A percentile compares a stretch with the other conserved stretches of the same genome.
Evolutionary conservation across 345 rosid genomes (phyloP).

Genomic region (Pistacia atlantica): DNA sequence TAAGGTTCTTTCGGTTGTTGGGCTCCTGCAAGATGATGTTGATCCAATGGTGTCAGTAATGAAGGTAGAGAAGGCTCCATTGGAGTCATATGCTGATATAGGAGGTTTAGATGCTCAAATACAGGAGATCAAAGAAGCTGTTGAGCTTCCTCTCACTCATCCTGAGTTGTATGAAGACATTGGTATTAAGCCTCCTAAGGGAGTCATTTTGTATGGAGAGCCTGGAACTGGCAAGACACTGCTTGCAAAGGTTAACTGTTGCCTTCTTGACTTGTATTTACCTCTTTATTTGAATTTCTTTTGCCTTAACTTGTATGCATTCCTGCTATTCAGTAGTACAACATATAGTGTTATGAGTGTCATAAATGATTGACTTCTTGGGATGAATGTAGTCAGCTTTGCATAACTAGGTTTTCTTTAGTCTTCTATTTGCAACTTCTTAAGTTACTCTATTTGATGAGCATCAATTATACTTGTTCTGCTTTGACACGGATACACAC

Average conservation of each 20-base stretch:
- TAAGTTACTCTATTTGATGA: neutral
- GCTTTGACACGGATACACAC: neutral
- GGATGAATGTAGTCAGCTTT: neutral
- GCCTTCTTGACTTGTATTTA: neutral
- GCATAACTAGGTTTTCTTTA: neutral
- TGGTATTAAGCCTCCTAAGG: conserved; percentile 98
- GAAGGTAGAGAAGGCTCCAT: conserved; percentile 99
- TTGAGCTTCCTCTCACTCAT: conserved; percentile 97
- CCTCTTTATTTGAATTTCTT: neutral
- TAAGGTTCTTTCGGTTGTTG: conserved; percentile 94
- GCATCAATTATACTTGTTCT: neutral
- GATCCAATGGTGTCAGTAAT: conserved; percentile 99
- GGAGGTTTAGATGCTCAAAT: conserved; percentile 99
- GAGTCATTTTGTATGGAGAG: conserved; percentile 97
- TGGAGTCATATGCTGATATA: conserved; percentile 97
- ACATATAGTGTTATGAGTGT: neutral
- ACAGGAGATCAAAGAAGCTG: conserved; percentile 99
- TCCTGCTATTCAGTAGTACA: neutral
- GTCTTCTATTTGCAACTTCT: neutral
- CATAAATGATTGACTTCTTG: no score
- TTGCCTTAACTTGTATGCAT: neutral
- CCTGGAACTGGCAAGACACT: conserved; percentile 99
- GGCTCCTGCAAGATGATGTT: conserved; percentile 95
- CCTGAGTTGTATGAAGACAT: conserved; percentile 99
- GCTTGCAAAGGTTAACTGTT: conserved; percentile 75